Percentiles rank a stretch among this genome's conserved stretches.
Conservation (phyloP, 805 yeast species). For the Hanseniaspora guilliermondii region DNA sequence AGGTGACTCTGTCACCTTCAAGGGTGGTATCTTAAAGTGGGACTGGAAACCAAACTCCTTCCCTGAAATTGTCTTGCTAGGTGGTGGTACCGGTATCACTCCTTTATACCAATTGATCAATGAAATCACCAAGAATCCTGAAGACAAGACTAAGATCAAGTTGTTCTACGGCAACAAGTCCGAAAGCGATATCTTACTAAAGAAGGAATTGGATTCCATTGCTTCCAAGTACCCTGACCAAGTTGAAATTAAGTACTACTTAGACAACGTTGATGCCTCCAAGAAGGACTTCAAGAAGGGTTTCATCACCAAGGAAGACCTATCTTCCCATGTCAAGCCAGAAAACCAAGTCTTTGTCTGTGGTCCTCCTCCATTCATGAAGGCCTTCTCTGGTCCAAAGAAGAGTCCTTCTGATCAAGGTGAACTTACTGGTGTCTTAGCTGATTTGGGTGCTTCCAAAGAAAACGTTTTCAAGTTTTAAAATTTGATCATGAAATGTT, state of each 20-base stretch:
- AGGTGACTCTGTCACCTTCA: conserved; percentile 75
- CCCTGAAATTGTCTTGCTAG: conserved; percentile 67
- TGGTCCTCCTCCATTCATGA: conserved; percentile 89
- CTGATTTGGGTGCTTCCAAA: conserved; percentile 77
- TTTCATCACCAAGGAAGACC: conserved; percentile 62
- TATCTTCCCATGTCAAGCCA: conserved; percentile 58
- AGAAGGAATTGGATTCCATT: conserved; percentile 54
- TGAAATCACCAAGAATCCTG: conserved; percentile 63
- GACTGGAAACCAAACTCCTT: conserved; percentile 78
- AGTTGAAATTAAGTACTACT: conserved; percentile 64
- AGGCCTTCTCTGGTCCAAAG: conserved; percentile 78
- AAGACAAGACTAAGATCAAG: conserved; percentile 78
- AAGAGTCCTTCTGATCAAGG: conserved; percentile 86
- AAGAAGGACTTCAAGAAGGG: conserved; percentile 49
- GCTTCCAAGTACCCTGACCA: conserved; percentile 56
- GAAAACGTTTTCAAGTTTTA: conserved; percentile 84
- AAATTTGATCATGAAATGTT: conserved; percentile 2
- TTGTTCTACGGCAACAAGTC: conserved; percentile 71
- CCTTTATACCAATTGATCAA: conserved; percentile 83
- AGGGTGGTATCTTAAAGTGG: conserved; percentile 90
- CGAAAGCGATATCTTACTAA: conserved; percentile 68
- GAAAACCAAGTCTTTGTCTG: conserved; percentile 74
- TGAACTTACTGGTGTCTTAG: conserved; percentile 75
- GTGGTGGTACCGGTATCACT: conserved; percentile 96
- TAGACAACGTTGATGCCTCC: conserved; percentile 38